Base-by-base conservation (phyloP, 2,329 filamentous ascomycete species). In the Exophiala aquamarina region DNA sequence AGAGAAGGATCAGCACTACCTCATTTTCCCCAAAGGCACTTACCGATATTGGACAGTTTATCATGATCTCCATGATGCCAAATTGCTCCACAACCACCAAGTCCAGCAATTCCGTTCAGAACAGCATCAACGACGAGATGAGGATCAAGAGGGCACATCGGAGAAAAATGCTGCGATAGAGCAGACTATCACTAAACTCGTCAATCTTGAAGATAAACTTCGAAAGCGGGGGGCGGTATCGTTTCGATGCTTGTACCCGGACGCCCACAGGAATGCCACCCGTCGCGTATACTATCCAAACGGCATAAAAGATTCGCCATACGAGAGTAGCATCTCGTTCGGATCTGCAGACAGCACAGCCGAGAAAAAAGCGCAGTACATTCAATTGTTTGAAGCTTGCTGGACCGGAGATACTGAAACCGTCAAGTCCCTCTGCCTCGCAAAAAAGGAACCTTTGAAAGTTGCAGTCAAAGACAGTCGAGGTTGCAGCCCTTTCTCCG, bases 341-440 rank as follows among this genome's bases (percentile, higher is more conserved):
- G 47, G 44, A 1, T 51, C 68, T 3, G 21, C 70, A 54, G 59
- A 79, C 69, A 11, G 6, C 23, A 85, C 77, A 0, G 75, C 78
- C 2, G 69, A 68, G 31, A 77, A 74, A 40, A 73, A 72, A 19
- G 68, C 73, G 26, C 83, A 76, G 0, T 92, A 90, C 52, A 52
- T 86, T 4, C 69, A 78, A 52, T 65, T 67, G 4, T 67, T 66
- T 26, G 82, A 92, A 60, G 87, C 87, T 28, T 81, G 81, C 3
- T 93, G 86, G 86, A 59, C 59, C 3, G 85, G 84, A n/a, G 79
- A 93, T 56, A 55, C 86, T 1, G 71, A 79, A 1, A 80, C 71
- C 3, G 80, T 92, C 64, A 87, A 86, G 60, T 64, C 68, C 11
- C 69, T 87, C 29, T 86, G 84, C 1, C 67, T 87, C 15, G 68